Evolutionary conservation across 768 basidiomycete species (phyloP), one percentile per base, ranked within the genome.

Genomic region (Mycena galopus): DNA sequence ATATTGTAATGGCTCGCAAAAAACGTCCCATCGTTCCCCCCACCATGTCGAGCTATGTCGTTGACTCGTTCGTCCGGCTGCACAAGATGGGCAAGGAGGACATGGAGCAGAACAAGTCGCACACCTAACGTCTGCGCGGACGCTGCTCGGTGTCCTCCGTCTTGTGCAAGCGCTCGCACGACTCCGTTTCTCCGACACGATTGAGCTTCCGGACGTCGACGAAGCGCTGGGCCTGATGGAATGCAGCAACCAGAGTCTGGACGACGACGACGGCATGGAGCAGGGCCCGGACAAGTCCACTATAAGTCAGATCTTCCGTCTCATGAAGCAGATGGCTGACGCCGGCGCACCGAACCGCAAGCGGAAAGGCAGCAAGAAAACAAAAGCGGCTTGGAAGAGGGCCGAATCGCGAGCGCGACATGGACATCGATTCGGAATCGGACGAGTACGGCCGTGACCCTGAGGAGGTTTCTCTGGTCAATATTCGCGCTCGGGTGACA

Each of bases 221-320:
- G 98, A 99, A 82, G 98, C 98, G 2, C 86, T 99, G 73, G 91
- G 98, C 44, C 85, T 99, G 72, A 99, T 99, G 97, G 96, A 96
- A 69, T 96, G 94, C 76, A 96, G 94, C 84, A 99, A 99, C 82
- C 94, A 95, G 78, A 95, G 93, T 78, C 84, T 99, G 76, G 87
- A 91, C 65, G 95, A 97, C 55, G 95, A 95, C 14, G 89, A 90
- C 23, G 92, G 93, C 51, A 87, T 88, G 53, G 92, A 91, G 37
- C 83, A 84, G 32, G 93, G 93, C 37, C 86, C 86, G 6, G 97
- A 99, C 79, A 89, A 90, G 75, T 95, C 96, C 25, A 86, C 89
- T 59, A 86, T 91, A 70, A 94, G 93, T 80, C 92, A 94, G 82
- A 95, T 99, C 80, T 97, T 93, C 84, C 88, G 96, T 37, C 87